Evolutionary conservation across 1,139 yeast species (phyloP).

Genomic region (Blastobotrys malaysiensis): DNA sequence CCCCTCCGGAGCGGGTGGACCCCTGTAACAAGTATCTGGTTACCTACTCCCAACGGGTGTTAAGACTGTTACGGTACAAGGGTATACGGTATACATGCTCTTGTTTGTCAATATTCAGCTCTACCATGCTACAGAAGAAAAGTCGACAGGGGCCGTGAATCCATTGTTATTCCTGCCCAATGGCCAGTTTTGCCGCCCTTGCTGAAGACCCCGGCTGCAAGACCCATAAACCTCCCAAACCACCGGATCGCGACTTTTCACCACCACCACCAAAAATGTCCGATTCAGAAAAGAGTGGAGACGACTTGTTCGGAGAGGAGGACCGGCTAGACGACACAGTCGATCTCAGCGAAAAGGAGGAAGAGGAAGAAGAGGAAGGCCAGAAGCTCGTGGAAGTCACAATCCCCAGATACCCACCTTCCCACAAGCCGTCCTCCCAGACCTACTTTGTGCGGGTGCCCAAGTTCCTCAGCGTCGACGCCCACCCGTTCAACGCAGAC

Average conservation of each 20-base stretch:
- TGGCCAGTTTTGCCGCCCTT: too few relatives aligned
- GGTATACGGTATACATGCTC: too few relatives aligned
- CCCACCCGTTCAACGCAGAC: conserved; percentile 80
- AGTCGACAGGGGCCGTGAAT: too few relatives aligned
- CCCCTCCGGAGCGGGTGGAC: too few relatives aligned
- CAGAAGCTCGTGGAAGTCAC: conserved; percentile 43
- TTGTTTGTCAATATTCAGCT: too few relatives aligned
- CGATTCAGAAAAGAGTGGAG: conserved; percentile 3
- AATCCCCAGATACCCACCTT: conserved; percentile 67
- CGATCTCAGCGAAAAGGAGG: conserved; percentile 1
- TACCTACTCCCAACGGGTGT: too few relatives aligned
- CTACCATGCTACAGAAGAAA: too few relatives aligned
- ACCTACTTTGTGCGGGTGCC: conserved; percentile 64
- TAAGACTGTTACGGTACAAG: too few relatives aligned
- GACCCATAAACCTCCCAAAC: not conserved
- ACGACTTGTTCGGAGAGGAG: conserved; percentile 10
- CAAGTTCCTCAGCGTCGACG: conserved; percentile 72
- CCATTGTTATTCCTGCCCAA: too few relatives aligned
- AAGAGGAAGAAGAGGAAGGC: conserved; percentile 16
- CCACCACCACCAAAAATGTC: conserved; percentile 2
- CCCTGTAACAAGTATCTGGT: too few relatives aligned
- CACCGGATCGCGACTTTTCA: not conserved
- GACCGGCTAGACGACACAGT: conserved; percentile 3
- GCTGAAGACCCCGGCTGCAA: too few relatives aligned
- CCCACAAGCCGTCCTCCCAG: conserved; percentile 39